Conservation (phyloP, 768 basidiomycete species). For the Phlegmacium glaucopus region DNA sequence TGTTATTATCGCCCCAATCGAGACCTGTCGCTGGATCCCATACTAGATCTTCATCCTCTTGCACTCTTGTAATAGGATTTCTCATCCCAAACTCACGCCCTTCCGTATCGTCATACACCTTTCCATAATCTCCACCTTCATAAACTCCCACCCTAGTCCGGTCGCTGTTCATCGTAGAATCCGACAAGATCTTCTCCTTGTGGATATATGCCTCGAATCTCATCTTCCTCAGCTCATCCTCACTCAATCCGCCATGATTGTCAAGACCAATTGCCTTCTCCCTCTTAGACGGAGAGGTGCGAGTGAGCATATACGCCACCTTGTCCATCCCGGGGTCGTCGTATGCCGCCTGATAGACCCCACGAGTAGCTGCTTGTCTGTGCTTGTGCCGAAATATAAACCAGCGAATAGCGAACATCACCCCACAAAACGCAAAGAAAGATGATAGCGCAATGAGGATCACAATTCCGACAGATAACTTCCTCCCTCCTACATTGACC, state of each 20-base stretch:
- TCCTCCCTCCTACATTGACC: constrained; percentile 26
- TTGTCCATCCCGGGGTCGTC: constrained; percentile 17
- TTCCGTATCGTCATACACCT: no score
- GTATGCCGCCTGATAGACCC: constrained; percentile 10
- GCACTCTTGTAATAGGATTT: no score
- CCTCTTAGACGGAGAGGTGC: constrained; percentile 5
- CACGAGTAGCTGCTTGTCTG: constrained; percentile 8
- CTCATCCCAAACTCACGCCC: no score
- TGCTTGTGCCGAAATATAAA: constrained; percentile 39
- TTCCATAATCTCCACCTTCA: no score
- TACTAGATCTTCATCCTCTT: no score
- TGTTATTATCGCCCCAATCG: no score
- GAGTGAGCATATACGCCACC: constrained; percentile 36
- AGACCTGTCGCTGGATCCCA: no score
- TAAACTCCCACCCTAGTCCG: not conserved
- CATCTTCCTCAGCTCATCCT: constrained; percentile 37
- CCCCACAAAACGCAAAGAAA: constrained; percentile 54
- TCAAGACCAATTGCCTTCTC: no score
- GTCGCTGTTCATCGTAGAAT: constrained; percentile 11
- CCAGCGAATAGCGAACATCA: constrained; percentile 55
- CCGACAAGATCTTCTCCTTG: constrained; percentile 20
- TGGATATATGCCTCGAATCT: constrained; percentile 37
- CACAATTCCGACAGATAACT: constrained; percentile 56
- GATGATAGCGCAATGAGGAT: constrained; percentile 57
- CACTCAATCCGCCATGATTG: constrained; percentile 24